Conservation (phyloP, 805 yeast species). For the Yamadazyma paraphyllophila region DNA sequence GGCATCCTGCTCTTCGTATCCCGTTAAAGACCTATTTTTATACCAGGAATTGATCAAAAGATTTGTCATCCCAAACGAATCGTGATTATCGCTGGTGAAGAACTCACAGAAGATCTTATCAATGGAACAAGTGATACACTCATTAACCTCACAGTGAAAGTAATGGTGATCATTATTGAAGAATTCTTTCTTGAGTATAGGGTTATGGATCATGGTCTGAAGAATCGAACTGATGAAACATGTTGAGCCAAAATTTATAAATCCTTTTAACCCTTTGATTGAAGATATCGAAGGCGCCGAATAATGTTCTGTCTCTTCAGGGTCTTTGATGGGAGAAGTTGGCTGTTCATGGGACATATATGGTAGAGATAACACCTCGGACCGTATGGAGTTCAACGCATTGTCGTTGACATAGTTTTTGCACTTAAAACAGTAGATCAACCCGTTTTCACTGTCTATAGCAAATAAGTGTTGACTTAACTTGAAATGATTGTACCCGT, state of each 20-base stretch:
- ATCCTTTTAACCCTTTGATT: slow-evolving; percentile 79
- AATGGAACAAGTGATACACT: slow-evolving; percentile 82
- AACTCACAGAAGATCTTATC: slow-evolving; percentile 76
- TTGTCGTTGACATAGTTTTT: slow-evolving; percentile 66
- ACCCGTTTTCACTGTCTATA: slow-evolving; percentile 65
- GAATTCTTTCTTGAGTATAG: slow-evolving; percentile 75
- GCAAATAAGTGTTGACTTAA: slow-evolving; percentile 36
- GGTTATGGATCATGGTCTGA: slow-evolving; percentile 88
- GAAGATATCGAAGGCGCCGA: slow-evolving; percentile 50
- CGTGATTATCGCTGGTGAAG: slow-evolving; percentile 58
- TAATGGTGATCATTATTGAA: slow-evolving; percentile 66
- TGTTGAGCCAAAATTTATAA: slow-evolving; percentile 93
- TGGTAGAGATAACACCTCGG: slow-evolving; percentile 14
- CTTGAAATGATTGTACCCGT: slow-evolving; percentile 33
- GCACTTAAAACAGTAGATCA: slow-evolving; percentile 78
- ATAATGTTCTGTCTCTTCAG: slow-evolving; percentile 15
- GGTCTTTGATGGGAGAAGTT: background rate
- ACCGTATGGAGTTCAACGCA: slow-evolving; percentile 52
- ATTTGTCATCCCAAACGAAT: slow-evolving; percentile 80
- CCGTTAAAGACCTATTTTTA: slow-evolving; percentile 80
- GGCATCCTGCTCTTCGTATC: slow-evolving; percentile 97
- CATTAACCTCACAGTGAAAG: slow-evolving; percentile 45
- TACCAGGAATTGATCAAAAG: slow-evolving; percentile 86
- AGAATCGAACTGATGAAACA: slow-evolving; percentile 95
- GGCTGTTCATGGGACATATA: background rate